A percentile compares a stretch with the other conserved stretches of the same genome.
Conservation (phyloP, 2,329 filamentous ascomycete genomes). For the Septoria petroselini region DNA sequence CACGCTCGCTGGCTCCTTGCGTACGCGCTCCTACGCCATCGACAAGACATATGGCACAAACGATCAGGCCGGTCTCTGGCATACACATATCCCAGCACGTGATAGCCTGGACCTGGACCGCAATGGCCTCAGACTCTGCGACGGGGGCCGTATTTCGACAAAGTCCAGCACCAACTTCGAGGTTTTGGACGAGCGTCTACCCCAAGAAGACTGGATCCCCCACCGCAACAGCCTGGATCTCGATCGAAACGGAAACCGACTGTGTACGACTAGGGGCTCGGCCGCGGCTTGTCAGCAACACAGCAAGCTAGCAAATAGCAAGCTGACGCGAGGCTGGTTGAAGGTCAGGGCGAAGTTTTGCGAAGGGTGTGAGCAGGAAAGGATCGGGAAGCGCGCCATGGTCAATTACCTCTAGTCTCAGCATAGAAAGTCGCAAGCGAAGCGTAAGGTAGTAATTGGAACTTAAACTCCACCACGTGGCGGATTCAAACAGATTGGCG, state of each 20-base stretch:
- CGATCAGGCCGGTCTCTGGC: not conserved
- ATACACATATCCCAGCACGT: not conserved
- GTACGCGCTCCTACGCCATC: too few relatives aligned
- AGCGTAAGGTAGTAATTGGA: too few relatives aligned
- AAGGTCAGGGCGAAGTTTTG: too few relatives aligned
- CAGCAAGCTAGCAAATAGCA: too few relatives aligned
- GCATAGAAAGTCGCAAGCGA: too few relatives aligned
- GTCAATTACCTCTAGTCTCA: too few relatives aligned
- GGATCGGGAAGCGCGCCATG: too few relatives aligned
- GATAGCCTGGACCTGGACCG: not conserved
- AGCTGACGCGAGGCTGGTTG: too few relatives aligned
- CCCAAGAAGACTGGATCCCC: not conserved
- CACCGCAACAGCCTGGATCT: slow-evolving; percentile 6
- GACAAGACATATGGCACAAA: not conserved
- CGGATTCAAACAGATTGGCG: too few relatives aligned
- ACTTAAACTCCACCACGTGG: too few relatives aligned
- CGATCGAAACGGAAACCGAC: slow-evolving; percentile 6
- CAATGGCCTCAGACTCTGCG: not conserved
- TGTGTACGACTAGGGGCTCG: not conserved
- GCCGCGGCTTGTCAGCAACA: not conserved
- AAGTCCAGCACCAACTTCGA: not conserved
- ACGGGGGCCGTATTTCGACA: not conserved
- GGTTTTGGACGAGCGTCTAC: not conserved
- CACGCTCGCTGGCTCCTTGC: not conserved
- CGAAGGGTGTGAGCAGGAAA: too few relatives aligned